Conservation (phyloP, 495 filamentous ascomycete species). For the Penicillium lividum region DNA sequence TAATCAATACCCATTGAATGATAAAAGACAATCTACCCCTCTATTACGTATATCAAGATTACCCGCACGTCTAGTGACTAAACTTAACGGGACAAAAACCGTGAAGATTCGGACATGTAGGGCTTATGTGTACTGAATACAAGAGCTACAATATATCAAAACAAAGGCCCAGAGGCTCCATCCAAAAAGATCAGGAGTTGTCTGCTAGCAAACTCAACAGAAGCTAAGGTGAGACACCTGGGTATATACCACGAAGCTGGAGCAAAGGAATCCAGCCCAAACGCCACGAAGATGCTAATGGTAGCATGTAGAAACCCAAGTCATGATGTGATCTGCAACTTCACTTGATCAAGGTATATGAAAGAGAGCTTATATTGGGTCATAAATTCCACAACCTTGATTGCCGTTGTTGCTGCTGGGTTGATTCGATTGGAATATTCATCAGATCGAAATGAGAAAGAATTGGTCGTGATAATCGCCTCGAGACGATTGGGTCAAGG, state of each 20-base stretch:
- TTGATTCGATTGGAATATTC: neutral
- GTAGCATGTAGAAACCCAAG: constrained; percentile 11
- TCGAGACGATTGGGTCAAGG: neutral
- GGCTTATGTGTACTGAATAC: neutral
- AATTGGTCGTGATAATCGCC: neutral
- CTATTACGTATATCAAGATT: no score
- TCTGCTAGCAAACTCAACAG: constrained; percentile 24
- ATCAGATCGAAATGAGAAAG: neutral
- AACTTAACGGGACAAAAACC: no score
- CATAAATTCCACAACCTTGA: neutral
- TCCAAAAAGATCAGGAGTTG: constrained; percentile 6
- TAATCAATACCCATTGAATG: neutral
- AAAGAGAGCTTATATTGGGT: neutral
- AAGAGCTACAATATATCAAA: constrained; percentile 2
- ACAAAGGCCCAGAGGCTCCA: neutral
- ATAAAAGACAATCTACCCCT: neutral
- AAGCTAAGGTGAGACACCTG: constrained; percentile 18
- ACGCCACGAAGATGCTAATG: constrained; percentile 19
- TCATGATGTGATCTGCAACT: constrained; percentile 7
- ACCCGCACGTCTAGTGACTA: no score
- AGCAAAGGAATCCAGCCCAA: constrained; percentile 14
- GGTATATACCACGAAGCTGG: constrained; percentile 30
- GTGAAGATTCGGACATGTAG: neutral
- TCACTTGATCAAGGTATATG: neutral
- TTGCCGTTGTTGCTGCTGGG: neutral